These are phyloP conservation scores for Colletotrichum simmondsii DNA, from an alignment of 2,329 filamentous ascomycete species.

Conservation along the genomic window DNA sequence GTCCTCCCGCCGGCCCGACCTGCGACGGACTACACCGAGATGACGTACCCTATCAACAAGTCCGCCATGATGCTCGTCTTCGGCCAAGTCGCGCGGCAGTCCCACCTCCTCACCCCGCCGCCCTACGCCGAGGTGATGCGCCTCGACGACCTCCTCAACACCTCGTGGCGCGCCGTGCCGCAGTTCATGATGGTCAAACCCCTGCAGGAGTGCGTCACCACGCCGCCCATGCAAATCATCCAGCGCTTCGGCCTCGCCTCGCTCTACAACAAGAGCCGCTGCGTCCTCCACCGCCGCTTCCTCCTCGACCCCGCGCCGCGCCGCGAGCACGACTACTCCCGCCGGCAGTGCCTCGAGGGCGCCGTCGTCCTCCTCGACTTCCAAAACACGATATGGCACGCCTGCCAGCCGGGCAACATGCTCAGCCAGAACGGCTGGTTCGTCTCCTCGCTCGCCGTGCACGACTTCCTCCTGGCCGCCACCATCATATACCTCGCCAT, in stretches of 20 bases:
- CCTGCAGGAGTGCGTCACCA: constrained; percentile 60
- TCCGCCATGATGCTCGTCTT: constrained; percentile 59
- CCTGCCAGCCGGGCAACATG: constrained; percentile 63
- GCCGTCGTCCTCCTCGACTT: constrained; percentile 59
- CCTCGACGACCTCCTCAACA: constrained; percentile 57
- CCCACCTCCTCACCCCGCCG: constrained; percentile 60
- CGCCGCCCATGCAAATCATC: constrained; percentile 57
- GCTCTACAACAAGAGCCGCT: constrained; percentile 65
- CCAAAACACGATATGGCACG: constrained; percentile 59
- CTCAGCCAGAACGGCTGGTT: constrained; percentile 67
- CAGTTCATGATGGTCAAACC: constrained; percentile 59
- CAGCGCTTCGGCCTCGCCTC: constrained; percentile 64
- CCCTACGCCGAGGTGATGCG: constrained; percentile 60
- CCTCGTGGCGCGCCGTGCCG: constrained; percentile 58
- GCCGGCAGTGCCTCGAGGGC: constrained; percentile 60
- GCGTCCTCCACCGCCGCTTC: constrained; percentile 66
- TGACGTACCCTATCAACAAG: constrained; percentile 67
- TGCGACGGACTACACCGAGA: constrained; percentile 67
- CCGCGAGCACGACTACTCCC: constrained; percentile 63
- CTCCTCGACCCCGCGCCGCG: constrained; percentile 54
- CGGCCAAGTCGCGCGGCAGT: constrained; percentile 59
- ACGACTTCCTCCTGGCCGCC: constrained; percentile 71
- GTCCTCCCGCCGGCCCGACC: constrained; percentile 68
- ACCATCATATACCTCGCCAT: constrained; percentile 68
- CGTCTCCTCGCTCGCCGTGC: constrained; percentile 65